Evolutionary conservation across 345 rosid genomes (phyloP), one percentile per base, ranked within the genome.

Genomic region (Camelina neglecta): DNA sequence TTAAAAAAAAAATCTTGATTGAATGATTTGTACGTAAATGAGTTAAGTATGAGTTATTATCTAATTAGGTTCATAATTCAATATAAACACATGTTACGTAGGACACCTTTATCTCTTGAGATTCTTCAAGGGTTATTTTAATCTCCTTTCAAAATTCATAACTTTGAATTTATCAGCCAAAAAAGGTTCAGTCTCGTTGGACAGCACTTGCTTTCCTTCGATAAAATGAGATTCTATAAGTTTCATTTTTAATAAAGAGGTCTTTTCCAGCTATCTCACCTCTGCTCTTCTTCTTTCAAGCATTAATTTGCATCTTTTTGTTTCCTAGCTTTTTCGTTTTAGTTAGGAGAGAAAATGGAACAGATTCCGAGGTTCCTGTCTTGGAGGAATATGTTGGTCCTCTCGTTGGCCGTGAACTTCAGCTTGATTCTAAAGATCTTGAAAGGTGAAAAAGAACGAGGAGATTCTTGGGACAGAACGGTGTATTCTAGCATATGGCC

Each of bases 341-440:
- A 53, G 64, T 60, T 61, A 20, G 10, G 50, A 50, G 69, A 59
- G 39, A 39, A 78, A 61, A 90, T 90, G 96, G 85, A 49, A 3
- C 78, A 60, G 63, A 39, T 84, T 31, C 50, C 7, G 45, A 73
- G 57, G 58, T 55, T 84, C 58, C 69, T 91, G 55, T 80, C 97
- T 2, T 45, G 78, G 69, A 87, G 85, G 71, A 85, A 88, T 82
- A 67, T 90, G 66, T 74, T 93, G 73, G 81, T 83, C 48, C 75
- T 91, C 45, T 91, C 98, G 11, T 12, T 90, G 35, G 96, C 97
- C 13, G 58, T 91, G 38, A 93, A 93, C 69, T 81, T 80, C 48
- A 84, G 88, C 63, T 80, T 93, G 69, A 55, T 93, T 74, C 76
- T 87, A 50, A 87, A 73, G 83, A 64, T 79, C 15, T 50, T 86